Evolutionary conservation across 495 filamentous ascomycete species (phyloP), one percentile per base, ranked within the genome.

Genomic region (Xanthoparmelia taractica): DNA sequence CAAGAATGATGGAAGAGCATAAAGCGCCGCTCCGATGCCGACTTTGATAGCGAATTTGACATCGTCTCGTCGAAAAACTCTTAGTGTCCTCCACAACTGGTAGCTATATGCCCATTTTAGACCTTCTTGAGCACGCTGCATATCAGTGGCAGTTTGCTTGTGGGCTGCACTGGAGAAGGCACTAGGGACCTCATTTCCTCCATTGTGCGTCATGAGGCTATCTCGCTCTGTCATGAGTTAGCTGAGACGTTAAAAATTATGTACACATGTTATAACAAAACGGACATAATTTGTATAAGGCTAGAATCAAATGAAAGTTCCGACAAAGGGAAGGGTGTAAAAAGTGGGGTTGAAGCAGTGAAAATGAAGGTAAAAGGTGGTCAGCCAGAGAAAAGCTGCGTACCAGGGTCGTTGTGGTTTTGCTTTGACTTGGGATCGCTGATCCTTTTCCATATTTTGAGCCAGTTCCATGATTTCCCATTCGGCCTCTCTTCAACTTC

Each of bases 21-120:
- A 97, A 3, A 96, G 75, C 15, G 88, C 81, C 15, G 93, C 94
- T 38, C 94, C 94, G 25, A 87, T 79, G 33, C 94, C 94, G 56
- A 97, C 94, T 74, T 98, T 98, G 68, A 95, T 79, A 8, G 91
- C 91, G 68, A 95, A 97, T 65, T 80, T 85, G 43, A 84, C 79
- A 67, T 90, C 86, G 60, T 89, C 86, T 23, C 84, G 77, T 18
- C 87, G 80, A 52, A 90, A 78, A 25, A 86, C 68, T 7, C 77
- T 66, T 13, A 89, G 71, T 4, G 77, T 74, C 65, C 75, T 79
- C 85, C 86, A 89, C 12, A 89, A 58, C 34, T 76, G 78, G 61
- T 84, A 86, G 4, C 79, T 68, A 54, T 70, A 67, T 3, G 68
- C 41, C 73, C 2, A 78, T 31, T 67, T 69, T 62, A 50, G 43